Conservation (phyloP, 768 basidiomycete species). For the Crepidotus variabilis region DNA sequence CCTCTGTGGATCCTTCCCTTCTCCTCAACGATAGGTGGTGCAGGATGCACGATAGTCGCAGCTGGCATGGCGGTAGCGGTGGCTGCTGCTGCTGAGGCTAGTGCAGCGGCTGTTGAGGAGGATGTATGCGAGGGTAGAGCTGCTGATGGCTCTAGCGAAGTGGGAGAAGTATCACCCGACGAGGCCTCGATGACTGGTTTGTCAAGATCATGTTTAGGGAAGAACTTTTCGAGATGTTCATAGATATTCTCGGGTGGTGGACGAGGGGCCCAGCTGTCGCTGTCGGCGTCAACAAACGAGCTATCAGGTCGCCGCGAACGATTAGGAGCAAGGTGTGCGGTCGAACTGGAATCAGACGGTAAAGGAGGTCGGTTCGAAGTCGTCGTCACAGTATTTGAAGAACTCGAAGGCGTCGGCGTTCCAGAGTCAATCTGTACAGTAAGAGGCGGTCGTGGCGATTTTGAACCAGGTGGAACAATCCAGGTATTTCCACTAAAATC, state of each 20-base stretch:
- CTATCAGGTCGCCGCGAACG: conserved; percentile 30
- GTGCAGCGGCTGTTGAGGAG: conserved; percentile 3
- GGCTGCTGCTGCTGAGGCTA: not conserved
- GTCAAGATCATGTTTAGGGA: conserved; percentile 94
- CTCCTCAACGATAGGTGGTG: conserved; percentile 10
- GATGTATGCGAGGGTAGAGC: conserved; percentile 34
- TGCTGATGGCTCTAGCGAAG: conserved; percentile 47
- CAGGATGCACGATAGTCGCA: not conserved
- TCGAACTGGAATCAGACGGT: conserved; percentile 4
- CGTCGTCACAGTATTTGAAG: conserved; percentile 4
- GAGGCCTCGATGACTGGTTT: conserved; percentile 89
- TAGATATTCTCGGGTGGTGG: conserved; percentile 92
- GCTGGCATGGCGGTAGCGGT: not conserved
- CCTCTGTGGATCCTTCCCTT: conserved; percentile 42
- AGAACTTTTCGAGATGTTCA: conserved; percentile 89
- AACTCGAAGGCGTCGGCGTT: conserved; percentile 9
- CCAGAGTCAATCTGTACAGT: conserved; percentile 38
- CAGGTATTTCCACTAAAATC: conserved; percentile 40
- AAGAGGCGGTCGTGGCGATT: conserved; percentile 36
- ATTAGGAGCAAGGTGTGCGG: conserved; percentile 8
- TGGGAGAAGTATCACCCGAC: conserved; percentile 78
- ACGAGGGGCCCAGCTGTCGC: conserved; percentile 83
- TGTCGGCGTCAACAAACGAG: conserved; percentile 60
- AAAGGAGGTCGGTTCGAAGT: conserved; percentile 9
- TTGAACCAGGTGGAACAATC: conserved; percentile 25